Percentiles rank a stretch among this genome's conserved stretches.
phyloP scores from a whole-genome alignment of 1,284 basidiomycete species.

The Tilletiopsis washingtonensis region DNA sequence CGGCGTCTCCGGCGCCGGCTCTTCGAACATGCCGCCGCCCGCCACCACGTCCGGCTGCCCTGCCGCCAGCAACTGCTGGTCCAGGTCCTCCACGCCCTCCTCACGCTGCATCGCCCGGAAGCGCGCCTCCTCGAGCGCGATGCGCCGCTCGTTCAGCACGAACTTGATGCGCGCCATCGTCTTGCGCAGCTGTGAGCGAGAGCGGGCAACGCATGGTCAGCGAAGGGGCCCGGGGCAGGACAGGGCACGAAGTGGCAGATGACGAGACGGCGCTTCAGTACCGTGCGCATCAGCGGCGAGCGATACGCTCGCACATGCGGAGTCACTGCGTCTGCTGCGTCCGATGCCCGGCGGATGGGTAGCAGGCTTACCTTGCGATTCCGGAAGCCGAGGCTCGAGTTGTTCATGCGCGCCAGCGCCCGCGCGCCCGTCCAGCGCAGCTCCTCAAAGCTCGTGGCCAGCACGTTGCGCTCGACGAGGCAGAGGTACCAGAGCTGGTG shows the following conservation, averaged over 20 bases:
- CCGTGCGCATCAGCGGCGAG: background rate
- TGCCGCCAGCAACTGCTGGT: too few relatives aligned
- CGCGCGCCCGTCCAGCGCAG: conserved; percentile 23
- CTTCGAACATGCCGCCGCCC: too few relatives aligned
- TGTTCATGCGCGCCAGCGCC: background rate
- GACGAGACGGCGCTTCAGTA: background rate
- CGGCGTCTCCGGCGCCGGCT: too few relatives aligned
- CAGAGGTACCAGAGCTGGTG: conserved; percentile 45
- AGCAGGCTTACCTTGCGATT: background rate
- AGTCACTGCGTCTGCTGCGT: too few relatives aligned
- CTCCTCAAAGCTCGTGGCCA: conserved; percentile 40
- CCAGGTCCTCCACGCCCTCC: too few relatives aligned
- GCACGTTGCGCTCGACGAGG: conserved; percentile 37
- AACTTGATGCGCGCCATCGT: conserved; percentile 96
- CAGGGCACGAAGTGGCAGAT: too few relatives aligned
- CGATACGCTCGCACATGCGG: background rate
- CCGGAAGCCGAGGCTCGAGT: background rate
- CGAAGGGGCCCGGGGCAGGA: background rate
- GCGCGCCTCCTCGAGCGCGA: conserved; percentile 65
- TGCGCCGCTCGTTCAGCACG: conserved; percentile 80
- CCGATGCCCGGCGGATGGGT: too few relatives aligned
- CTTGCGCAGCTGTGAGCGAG: conserved; percentile 65
- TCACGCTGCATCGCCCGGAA: too few relatives aligned
- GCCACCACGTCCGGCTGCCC: too few relatives aligned
- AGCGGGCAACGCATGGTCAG: conserved; percentile 2